Evolutionary conservation across 441 rosid genomes (phyloP), one percentile per base, ranked within the genome.

Genomic region (Codiaeum variegatum): DNA sequence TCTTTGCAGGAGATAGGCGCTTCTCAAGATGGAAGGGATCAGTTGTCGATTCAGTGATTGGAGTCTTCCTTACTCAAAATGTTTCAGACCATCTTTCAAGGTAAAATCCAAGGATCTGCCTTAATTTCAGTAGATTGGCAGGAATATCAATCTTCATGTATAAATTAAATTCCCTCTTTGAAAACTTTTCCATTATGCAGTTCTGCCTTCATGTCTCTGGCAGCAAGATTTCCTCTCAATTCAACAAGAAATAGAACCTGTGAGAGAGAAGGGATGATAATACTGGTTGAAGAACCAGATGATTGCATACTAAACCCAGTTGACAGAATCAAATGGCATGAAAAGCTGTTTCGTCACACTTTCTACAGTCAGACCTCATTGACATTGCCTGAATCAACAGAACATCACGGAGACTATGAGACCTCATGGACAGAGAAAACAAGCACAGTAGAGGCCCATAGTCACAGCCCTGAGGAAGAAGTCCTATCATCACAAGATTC

Each of bases 21-120:
- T 96, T 96, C 88, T 90, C 98, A 19, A 85, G 82, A 75, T 96
- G 99, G 99, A 96, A 96, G 78, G 99, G 99, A 70, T 96, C 99
- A 3, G 97, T 96, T 73, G 97, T 96, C 70, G 99, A 96, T 80
- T 96, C 99, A 0, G 96, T 96, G 44, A 83, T 93, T 51, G 98
- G 99, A 73, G 99, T 96, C 44, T 96, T 93, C 83, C 93, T 96
- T 34, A 96, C 99, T 58, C 99, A 96, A 72, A 96, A 96, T 79
- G 99, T 96, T 69, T 84, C 99, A 44, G 99, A 96, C 81, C 97
- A 93, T 75, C 98, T 96, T 52, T 96, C 99, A 75, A 96, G 99
- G 99, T 96, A 83, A 77, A 77, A 68, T 65, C 73, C 63, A 11
- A 44, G 36, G 13, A 34, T 73, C 67, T 44, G 55, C 75, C 69